These are phyloP conservation scores for Suillus spraguei DNA, from an alignment of 768 basidiomycete species.

Conservation along the genomic window DNA sequence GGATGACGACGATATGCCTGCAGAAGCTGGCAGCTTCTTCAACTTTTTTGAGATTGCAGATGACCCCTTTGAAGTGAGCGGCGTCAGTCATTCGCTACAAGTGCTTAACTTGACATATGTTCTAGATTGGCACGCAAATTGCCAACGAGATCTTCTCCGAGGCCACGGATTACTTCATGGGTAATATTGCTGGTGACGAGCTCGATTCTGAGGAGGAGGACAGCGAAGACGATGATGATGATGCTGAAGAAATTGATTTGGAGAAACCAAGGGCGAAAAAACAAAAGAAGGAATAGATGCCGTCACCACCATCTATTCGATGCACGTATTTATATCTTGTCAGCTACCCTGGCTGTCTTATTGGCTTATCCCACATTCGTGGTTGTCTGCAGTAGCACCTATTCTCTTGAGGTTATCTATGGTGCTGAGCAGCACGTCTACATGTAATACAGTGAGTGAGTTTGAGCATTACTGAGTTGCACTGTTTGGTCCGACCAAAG, in stretches of 20 bases:
- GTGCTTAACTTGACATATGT: neutral
- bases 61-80: constrained; percentile 70
- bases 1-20: constrained; percentile 56
- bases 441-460: neutral
- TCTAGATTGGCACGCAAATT: constrained; percentile 70
- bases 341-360: constrained; percentile 14
- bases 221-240: constrained; percentile 73
- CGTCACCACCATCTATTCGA: constrained; percentile 16
- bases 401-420: neutral
- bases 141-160: constrained; percentile 81
- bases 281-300: constrained; percentile 47
- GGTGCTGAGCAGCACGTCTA: neutral
- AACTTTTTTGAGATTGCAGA: constrained; percentile 75
- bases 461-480: neutral
- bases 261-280: constrained; percentile 83
- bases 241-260: constrained; percentile 85
- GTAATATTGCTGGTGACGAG: constrained; percentile 60
- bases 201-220: constrained; percentile 67
- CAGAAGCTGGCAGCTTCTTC: constrained; percentile 84
- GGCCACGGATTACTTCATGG: constrained; percentile 82
- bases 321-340: constrained; percentile 31
- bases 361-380: constrained; percentile 4
- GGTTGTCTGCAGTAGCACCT: constrained; percentile 10
- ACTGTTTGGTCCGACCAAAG: neutral
- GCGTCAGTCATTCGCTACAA: neutral